Evolutionary conservation across 1,139 yeast genomes (phyloP), one percentile per base, ranked within the genome.

Genomic region (Sugiyamaella pinicola): DNA sequence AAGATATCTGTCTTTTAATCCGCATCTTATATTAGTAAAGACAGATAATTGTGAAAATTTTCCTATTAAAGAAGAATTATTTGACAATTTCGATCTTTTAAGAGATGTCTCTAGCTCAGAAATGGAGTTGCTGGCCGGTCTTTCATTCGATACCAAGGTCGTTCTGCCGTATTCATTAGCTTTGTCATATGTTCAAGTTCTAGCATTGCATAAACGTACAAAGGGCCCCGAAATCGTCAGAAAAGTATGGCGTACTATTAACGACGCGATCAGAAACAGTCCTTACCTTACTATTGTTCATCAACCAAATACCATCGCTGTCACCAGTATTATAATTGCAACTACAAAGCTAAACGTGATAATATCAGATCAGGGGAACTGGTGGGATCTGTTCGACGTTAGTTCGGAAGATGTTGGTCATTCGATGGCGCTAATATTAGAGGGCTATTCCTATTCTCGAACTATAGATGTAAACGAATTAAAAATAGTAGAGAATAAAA

Each of bases 381-480:
- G 69, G 70, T 67, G 70, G 69, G 50, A 35, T n/a, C 46, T 64
- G 4, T 67, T 67, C 49, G 71, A 66, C 39, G 70, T 66, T 12
- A 53, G 55, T 6, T 47, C 57, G 12, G 60, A 59, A 33, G 70
- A 67, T 21, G 54, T 66, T 54, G 61, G 60, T 5, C 64, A 64
- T 47, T 55, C 59, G 10, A 48, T 59, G 51, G 47, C 53, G 17
- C 42, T 62, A 37, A 48, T 65, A 13, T 47, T 51, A 13, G 49
- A 56, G n/a, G 63, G 60, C 7, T 21, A 45, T 22, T 34, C 41
- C 13, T 50, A 45, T 35, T 50, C 35, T 38, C 28, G 24, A 19
- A 19, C 17, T 38, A 38, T 38, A 9, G 28, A 38, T 19, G 15
- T 19, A 18, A 13, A 45, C 17, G 15, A 21, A 18, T 7, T 38